Base-by-base conservation (phyloP, 2,329 filamentous ascomycete genomes). In the Verticillium albo-atrum region DNA sequence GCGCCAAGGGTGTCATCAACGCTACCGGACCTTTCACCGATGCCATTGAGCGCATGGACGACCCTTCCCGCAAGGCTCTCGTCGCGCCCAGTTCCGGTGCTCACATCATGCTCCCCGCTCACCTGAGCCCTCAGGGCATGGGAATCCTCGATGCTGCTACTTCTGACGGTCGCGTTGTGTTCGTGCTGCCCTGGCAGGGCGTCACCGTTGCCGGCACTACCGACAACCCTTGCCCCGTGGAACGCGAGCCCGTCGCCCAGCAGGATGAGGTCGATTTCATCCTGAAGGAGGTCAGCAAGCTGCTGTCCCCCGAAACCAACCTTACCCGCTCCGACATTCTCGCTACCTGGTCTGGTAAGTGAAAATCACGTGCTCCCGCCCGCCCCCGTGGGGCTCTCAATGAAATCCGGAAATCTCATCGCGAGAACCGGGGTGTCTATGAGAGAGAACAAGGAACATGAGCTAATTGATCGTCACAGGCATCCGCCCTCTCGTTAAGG, bases 181-280 rank as follows among this genome's bases (percentile, higher is more conserved):
- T 95, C 79, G 92, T 95, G 72, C 80, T 95, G 57, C 90, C 90
- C 7, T 95, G 90, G 90, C 89, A 94, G 74, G 90, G 90, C 58
- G 91, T 91, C 78, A 94, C 91, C 6, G 90, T 95, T 62, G 90
- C 91, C 55, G 90, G 90, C 65, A 94, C 90, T 15, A 95, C 90
- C 3, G 90, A 95, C 68, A 87, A 87, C 60, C 86, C 89, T 3
- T 89, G 88, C 58, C 76, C 81, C 20, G 86, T 95, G 64, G 83
- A 84, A 61, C 78, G 79, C 58, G 84, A 92, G 67, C 91, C 91
- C 3, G 76, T 91, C 28, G 89, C 91, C 6, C 86, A 87, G 56
- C 87, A 92, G 71, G 80, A 90, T 63, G 90, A 93, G 65, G 92
- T 94, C 68, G 84, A 90, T 68, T 94, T 91, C 84, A 94, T 95